Percentiles rank a stretch among this genome's conserved stretches.
phyloP scores from a whole-genome alignment of 805 yeast species.

The Spathaspora sp. region DNA sequence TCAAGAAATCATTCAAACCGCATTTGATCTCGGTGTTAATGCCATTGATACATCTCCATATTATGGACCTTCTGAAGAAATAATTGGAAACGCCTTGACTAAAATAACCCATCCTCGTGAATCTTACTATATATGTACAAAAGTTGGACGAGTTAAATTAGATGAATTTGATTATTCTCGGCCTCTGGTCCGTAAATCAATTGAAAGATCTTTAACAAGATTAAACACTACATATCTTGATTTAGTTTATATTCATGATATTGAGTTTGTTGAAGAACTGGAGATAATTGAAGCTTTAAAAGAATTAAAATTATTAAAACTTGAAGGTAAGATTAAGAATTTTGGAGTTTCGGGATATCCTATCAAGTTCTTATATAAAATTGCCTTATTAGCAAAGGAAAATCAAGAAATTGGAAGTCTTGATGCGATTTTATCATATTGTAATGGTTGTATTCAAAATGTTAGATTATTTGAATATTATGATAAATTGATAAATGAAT shows the following conservation, averaged over 20 bases:
- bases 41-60: constrained; percentile 92
- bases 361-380: constrained; percentile 56
- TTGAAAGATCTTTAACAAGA: constrained; percentile 63
- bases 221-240: constrained; percentile 70
- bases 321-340: constrained; percentile 56
- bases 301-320: constrained; percentile 56
- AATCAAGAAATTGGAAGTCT: constrained; percentile 52
- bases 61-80: constrained; percentile 81
- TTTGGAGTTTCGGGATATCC: constrained; percentile 91
- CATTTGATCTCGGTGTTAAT: constrained; percentile 63
- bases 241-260: constrained; percentile 82
- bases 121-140: constrained; percentile 69
- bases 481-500: constrained; percentile 46
- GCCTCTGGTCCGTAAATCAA: constrained; percentile 55
- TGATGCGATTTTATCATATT: constrained; percentile 76
- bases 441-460: constrained; percentile 82
- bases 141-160: constrained; percentile 73
- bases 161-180: constrained; percentile 75
- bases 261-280: constrained; percentile 66
- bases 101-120: constrained; percentile 48
- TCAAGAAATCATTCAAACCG: constrained; percentile 51
- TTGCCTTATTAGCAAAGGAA: constrained; percentile 40
- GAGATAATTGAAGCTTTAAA: constrained; percentile 60
- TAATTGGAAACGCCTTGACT: constrained; percentile 65
- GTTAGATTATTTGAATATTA: constrained; percentile 44